These are phyloP conservation scores for Aspergillus ustus DNA, from an alignment of 2,329 filamentous ascomycete species.

Conservation along the genomic window DNA sequence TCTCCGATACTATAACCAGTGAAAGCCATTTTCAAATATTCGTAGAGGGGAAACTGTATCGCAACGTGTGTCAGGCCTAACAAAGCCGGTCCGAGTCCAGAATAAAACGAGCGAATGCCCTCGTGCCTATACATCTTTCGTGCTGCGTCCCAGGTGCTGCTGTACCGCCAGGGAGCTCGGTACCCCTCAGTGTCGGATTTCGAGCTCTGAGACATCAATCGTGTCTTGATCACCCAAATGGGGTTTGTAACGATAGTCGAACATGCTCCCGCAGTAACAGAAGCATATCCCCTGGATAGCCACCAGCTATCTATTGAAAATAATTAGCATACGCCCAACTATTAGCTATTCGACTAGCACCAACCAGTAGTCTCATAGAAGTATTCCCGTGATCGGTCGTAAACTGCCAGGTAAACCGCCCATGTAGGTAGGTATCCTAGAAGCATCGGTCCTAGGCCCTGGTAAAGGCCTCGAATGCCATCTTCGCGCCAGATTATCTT, in stretches of 20 bases:
- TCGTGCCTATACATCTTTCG: constrained; percentile 95
- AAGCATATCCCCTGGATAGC: constrained; percentile 83
- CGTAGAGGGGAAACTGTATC: constrained; percentile 95
- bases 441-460: constrained; percentile 91
- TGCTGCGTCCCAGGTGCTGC: constrained; percentile 85
- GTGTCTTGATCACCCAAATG: constrained; percentile 99
- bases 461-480: constrained; percentile 86
- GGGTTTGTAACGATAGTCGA: constrained; percentile 95
- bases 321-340: not conserved
- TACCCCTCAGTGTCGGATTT: constrained; percentile 57
- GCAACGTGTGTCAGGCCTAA: constrained; percentile 93
- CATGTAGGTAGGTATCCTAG: constrained; percentile 95
- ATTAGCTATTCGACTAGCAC: constrained; percentile 22
- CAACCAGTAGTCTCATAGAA: constrained; percentile 70
- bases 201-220: constrained; percentile 88
- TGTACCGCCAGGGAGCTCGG: constrained; percentile 78
- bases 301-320: constrained; percentile 68
- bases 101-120: constrained; percentile 90
- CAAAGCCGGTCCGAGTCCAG: constrained; percentile 87
- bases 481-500: constrained; percentile 85
- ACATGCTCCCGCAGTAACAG: constrained; percentile 85
- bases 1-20: constrained; percentile 88
- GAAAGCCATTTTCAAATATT: constrained; percentile 87
- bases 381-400: constrained; percentile 82
- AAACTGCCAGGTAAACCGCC: constrained; percentile 97